A percentile compares a stretch with the other conserved stretches of the same genome.
Evolutionary conservation across 2,329 filamentous ascomycete genomes (phyloP).

Genomic region (Epichloe scottii): DNA sequence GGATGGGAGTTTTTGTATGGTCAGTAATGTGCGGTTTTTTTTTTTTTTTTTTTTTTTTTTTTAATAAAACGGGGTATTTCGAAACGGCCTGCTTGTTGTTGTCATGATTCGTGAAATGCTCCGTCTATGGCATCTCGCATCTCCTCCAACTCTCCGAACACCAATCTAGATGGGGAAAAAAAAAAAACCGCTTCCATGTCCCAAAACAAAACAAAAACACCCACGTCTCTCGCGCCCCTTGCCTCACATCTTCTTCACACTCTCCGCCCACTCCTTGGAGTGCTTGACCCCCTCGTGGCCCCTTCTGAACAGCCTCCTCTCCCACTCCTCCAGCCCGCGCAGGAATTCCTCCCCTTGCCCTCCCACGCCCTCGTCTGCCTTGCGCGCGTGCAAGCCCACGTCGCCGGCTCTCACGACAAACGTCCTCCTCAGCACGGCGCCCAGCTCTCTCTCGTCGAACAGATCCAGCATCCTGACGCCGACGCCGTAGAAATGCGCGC

Average conservation of each 20-base stretch:
- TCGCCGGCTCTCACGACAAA: conserved; percentile 73
- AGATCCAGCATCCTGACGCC: conserved; percentile 78
- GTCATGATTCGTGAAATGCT: no score
- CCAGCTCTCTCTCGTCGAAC: conserved; percentile 70
- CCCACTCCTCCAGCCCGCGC: conserved; percentile 78
- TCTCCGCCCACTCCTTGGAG: conserved; percentile 58
- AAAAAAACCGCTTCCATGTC: no score
- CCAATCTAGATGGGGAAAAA: no score
- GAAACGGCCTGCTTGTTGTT: no score
- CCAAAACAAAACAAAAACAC: no score
- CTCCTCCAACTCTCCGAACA: no score
- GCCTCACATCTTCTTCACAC: conserved; percentile 27
- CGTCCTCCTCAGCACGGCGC: conserved; percentile 61
- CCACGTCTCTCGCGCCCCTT: no score
- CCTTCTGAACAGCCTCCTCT: conserved; percentile 62
- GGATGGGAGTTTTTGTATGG: neutral
- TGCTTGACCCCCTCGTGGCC: conserved; percentile 63
- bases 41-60: no score
- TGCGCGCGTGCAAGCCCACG: conserved; percentile 80
- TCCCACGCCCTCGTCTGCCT: conserved; percentile 53
- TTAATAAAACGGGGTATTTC: no score
- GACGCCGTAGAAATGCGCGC: conserved; percentile 78
- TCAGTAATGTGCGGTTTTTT: no score
- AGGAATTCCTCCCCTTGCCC: conserved; percentile 66
- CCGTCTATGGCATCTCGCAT: no score